These are phyloP conservation scores for Luvunga scandens DNA, from an alignment of 345 rosid species.

Conservation along the genomic window DNA sequence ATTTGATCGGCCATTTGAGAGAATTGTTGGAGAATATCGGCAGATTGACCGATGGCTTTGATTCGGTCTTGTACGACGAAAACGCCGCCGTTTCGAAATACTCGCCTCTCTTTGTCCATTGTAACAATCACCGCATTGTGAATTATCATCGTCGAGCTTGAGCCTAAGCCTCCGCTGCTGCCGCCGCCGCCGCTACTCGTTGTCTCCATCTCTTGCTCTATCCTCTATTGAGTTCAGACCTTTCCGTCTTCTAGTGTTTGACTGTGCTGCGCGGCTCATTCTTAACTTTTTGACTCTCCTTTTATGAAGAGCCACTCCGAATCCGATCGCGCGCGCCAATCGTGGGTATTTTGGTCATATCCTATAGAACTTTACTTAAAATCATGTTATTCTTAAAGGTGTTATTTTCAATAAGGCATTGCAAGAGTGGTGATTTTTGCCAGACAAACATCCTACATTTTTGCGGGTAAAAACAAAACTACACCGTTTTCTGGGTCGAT, in stretches of 20 bases:
- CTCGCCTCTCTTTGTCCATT: slow-evolving; percentile 44
- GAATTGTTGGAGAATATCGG: slow-evolving; percentile 39
- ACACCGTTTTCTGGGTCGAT: too few species aligned
- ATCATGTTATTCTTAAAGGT: too few species aligned
- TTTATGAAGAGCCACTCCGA: not conserved
- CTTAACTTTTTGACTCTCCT: not conserved
- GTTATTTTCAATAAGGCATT: too few species aligned
- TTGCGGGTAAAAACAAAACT: too few species aligned
- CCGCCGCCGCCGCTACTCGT: not conserved
- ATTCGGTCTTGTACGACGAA: slow-evolving; percentile 41
- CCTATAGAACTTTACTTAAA: too few species aligned
- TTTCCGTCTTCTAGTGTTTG: not conserved
- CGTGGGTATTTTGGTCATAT: too few species aligned
- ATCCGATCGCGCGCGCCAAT: too few species aligned
- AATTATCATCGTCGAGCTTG: slow-evolving; percentile 28
- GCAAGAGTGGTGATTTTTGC: too few species aligned
- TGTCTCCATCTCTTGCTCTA: slow-evolving; percentile 25
- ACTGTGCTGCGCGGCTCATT: not conserved
- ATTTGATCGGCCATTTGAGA: slow-evolving; percentile 32
- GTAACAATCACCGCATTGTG: slow-evolving; percentile 53
- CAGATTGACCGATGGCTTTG: slow-evolving; percentile 55
- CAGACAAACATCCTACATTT: too few species aligned
- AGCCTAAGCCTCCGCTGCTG: not conserved
- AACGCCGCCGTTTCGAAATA: slow-evolving; percentile 53
- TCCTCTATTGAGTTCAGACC: too few species aligned